Conservation (phyloP, 2,329 filamentous ascomycete species). For the Talaromyces funiculosus region DNA sequence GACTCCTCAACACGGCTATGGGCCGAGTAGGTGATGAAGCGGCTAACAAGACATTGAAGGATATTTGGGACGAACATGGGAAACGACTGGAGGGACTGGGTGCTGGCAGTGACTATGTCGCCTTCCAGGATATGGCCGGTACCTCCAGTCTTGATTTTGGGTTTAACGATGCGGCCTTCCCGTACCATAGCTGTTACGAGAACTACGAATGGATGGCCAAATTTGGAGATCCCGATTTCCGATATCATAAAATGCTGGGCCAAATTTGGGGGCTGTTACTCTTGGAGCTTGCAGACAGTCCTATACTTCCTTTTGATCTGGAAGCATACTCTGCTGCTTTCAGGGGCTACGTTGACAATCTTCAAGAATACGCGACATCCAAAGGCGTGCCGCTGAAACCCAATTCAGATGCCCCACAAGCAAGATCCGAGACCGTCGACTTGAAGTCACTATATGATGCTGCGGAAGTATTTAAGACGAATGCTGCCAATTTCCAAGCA, state of each 20-base stretch:
- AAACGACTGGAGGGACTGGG: conserved; percentile 63
- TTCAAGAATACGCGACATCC: conserved; percentile 60
- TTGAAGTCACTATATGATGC: conserved; percentile 60
- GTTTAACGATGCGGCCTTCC: conserved; percentile 63
- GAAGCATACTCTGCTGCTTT: conserved; percentile 64
- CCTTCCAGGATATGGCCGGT: conserved; percentile 88
- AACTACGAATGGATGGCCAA: conserved; percentile 79
- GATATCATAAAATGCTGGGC: conserved; percentile 71
- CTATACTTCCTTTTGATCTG: conserved; percentile 77
- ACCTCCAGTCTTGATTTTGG: conserved; percentile 80
- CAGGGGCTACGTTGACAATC: conserved; percentile 57
- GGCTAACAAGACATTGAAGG: conserved; percentile 64
- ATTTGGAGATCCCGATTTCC: conserved; percentile 74
- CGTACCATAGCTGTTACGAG: conserved; percentile 82
- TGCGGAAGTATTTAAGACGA: conserved; percentile 53
- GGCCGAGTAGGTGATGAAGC: conserved; percentile 68
- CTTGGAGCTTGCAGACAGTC: conserved; percentile 75
- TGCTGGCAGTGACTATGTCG: conserved; percentile 73
- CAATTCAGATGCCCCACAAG: conserved; percentile 8
- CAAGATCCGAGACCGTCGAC: conserved; percentile 37
- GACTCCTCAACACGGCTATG: conserved; percentile 65
- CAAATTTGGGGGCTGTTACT: conserved; percentile 78
- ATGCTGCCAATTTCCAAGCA: conserved; percentile 60
- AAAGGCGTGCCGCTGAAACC: conserved; percentile 39
- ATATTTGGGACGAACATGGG: conserved; percentile 63